Evolutionary conservation across 1,139 yeast genomes (phyloP), one percentile per base, ranked within the genome.

Genomic region (Debaryomyces psychrophilus): DNA sequence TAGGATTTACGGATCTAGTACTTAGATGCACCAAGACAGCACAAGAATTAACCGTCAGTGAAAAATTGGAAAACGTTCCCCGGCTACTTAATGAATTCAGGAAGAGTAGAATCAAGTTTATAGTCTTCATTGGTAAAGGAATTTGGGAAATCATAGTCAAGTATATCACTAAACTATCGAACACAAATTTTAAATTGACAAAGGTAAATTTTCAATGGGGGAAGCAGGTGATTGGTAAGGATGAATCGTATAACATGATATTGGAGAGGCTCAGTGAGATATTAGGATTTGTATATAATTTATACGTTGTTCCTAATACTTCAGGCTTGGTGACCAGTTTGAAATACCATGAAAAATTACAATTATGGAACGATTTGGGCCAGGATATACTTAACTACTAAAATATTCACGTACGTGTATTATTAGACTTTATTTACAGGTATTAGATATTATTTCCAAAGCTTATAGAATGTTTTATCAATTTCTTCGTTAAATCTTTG

Each of bases 1-100:
- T 85, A 4, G 95, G 95, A 0, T 85, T 87, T 60, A 84, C 92
- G 0, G 93, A 87, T 56, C 67, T 87, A 46, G 87, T 86, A 2
- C 65, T 79, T 15, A 64, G 95, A 38, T 84, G 90, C 31, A 86
- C 93, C 0, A 69, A 71, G 39, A 75, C 82, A 7, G 84, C 85
- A 1, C 75, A 71, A 20, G 87, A 86, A 51, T 69, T 87, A 17
- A 62, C 77, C 0, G 50, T 52, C 23, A 50, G 55, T 9, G 95
- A 87, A 58, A 82, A 85, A 74, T 56, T 70, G 17, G 69, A 64
- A 1, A 83, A 81, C 42, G 87, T 82, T 0, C 83, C 84, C 0
- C 56, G 79, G 34, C 64, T 87, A 25, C 62, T 84, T 14, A 53
- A 55, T 0, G 83, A 80, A 48, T 68, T 87, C 42, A 59, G 59